A percentile compares a stretch with the other conserved stretches of the same genome.
phyloP scores from a whole-genome alignment of 2,329 filamentous ascomycete genomes.

The Coleophoma eucalyptorum region DNA sequence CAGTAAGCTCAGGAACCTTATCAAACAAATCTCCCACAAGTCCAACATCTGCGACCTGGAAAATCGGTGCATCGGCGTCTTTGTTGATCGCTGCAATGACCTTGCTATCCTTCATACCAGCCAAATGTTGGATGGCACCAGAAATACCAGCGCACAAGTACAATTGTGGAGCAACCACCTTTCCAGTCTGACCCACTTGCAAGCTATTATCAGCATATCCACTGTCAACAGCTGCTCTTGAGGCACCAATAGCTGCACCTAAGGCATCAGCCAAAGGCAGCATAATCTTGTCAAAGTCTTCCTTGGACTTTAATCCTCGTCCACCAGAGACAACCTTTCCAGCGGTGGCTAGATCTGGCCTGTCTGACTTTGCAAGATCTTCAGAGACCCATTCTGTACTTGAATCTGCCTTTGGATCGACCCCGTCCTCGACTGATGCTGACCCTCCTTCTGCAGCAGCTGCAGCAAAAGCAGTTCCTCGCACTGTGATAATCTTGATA shows the following conservation, averaged over 20 bases:
- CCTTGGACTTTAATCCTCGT: constrained; percentile 93
- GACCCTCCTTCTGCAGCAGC: constrained; percentile 68
- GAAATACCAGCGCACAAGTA: constrained; percentile 96
- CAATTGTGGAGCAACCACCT: constrained; percentile 94
- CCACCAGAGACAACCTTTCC: constrained; percentile 88
- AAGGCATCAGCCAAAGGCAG: constrained; percentile 87
- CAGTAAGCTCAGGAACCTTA: constrained; percentile 90
- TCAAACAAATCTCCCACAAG: constrained; percentile 95
- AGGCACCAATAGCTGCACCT: constrained; percentile 93
- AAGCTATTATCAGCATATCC: constrained; percentile 98
- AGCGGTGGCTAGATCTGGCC: constrained; percentile 90
- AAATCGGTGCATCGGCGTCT: constrained; percentile 93
- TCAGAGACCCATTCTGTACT: constrained; percentile 90
- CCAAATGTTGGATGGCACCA: constrained; percentile 95
- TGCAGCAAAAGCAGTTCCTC: constrained; percentile 85
- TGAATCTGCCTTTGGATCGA: constrained; percentile 73
- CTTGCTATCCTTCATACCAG: constrained; percentile 99
- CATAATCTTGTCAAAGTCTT: constrained; percentile 93
- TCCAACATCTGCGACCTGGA: constrained; percentile 95
- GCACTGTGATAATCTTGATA: constrained; percentile 87
- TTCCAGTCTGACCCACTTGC: constrained; percentile 97
- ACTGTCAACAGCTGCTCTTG: constrained; percentile 90
- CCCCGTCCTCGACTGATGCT: constrained; percentile 74
- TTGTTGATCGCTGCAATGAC: constrained; percentile 99
- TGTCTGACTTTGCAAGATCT: constrained; percentile 87